These are phyloP conservation scores for Metschnikowia koreensis DNA, from an alignment of 805 yeast genomes.

Conservation along the genomic window DNA sequence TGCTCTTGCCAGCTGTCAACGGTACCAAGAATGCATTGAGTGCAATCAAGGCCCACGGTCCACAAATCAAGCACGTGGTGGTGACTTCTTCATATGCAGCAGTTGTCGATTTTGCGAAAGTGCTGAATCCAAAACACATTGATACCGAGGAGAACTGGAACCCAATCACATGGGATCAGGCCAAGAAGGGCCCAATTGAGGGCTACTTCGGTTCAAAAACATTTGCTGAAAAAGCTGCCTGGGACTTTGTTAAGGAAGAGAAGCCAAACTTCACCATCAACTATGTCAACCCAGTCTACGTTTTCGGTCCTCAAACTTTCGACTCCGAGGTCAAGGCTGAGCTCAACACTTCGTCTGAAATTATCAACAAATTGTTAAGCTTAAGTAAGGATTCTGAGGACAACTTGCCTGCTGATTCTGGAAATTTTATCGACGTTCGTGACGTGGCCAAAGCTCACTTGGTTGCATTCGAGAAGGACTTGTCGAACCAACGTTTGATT, in stretches of 20 bases:
- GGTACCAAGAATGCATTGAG: constrained; percentile 19
- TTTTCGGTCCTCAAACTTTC: constrained; percentile 28
- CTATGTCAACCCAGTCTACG: constrained; percentile 23
- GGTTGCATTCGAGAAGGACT: constrained; percentile 19
- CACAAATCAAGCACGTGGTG: constrained; percentile 12
- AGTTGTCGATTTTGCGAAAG: constrained; percentile 14
- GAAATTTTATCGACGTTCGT: constrained; percentile 23
- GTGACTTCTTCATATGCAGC: constrained; percentile 17
- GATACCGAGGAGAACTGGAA: constrained; percentile 49
- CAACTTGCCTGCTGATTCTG: constrained; percentile 21
- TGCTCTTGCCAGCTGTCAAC: constrained; percentile 52
- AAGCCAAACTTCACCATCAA: constrained; percentile 41
- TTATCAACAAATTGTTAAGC: constrained; percentile 42
- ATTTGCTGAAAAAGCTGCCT: constrained; percentile 36
- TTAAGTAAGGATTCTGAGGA: constrained; percentile 16
- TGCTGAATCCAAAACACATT: constrained; percentile 25
- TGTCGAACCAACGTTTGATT: constrained; percentile 30
- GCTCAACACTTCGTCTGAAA: constrained; percentile 35
- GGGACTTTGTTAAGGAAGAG: constrained; percentile 28
- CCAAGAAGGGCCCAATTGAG: constrained; percentile 16
- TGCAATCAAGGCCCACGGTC: constrained; percentile 13
- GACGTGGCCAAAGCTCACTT: constrained; percentile 22
- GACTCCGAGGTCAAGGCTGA: constrained; percentile 29
- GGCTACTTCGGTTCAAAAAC: constrained; percentile 40
- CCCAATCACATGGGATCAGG: constrained; percentile 49